These are phyloP conservation scores for Ilex aquifolium DNA, from an alignment of 257 asterid genomes.

Conservation along the genomic window DNA sequence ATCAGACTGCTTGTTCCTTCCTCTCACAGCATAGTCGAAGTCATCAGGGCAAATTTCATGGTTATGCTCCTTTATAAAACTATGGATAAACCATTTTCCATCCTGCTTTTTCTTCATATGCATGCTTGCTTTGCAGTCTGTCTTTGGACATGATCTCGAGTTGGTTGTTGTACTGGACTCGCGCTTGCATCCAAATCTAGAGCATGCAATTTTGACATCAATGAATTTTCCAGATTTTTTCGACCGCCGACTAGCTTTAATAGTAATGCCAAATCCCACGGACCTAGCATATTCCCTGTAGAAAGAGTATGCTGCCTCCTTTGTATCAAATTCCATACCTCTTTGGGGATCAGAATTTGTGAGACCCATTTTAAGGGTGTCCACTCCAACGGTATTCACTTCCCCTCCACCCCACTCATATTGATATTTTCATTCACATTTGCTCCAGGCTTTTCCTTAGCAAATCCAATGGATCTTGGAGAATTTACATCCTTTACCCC, in stretches of 20 bases:
- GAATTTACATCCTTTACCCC: no score
- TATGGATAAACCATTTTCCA: slow-evolving; percentile 92
- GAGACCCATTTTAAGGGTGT: slow-evolving; percentile 2
- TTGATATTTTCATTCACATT: no score
- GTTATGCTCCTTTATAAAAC: slow-evolving; percentile 69
- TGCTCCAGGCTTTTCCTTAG: no score
- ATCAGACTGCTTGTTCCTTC: no score
- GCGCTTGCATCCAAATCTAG: slow-evolving; percentile 91
- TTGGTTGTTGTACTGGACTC: slow-evolving; percentile 70
- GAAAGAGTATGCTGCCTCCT: slow-evolving; percentile 82
- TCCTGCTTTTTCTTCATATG: slow-evolving; percentile 85
- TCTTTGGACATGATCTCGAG: slow-evolving; percentile 77
- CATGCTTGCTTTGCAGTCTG: slow-evolving; percentile 97
- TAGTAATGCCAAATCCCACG: slow-evolving; percentile 96
- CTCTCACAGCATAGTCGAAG: no score
- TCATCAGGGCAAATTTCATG: no score
- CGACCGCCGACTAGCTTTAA: slow-evolving; percentile 91
- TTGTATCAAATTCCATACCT: slow-evolving; percentile 88
- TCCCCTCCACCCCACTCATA: no score
- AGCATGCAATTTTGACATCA: slow-evolving; percentile 92
- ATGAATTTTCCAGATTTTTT: slow-evolving; percentile 91
- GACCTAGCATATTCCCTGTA: slow-evolving; percentile 96
- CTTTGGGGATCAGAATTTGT: slow-evolving; percentile 56
- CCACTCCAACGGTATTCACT: slow-evolving; percentile 29
- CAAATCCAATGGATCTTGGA: no score